phyloP scores from a whole-genome alignment of 352 stramenopile genomes.

The Phytophthora crassamura region DNA sequence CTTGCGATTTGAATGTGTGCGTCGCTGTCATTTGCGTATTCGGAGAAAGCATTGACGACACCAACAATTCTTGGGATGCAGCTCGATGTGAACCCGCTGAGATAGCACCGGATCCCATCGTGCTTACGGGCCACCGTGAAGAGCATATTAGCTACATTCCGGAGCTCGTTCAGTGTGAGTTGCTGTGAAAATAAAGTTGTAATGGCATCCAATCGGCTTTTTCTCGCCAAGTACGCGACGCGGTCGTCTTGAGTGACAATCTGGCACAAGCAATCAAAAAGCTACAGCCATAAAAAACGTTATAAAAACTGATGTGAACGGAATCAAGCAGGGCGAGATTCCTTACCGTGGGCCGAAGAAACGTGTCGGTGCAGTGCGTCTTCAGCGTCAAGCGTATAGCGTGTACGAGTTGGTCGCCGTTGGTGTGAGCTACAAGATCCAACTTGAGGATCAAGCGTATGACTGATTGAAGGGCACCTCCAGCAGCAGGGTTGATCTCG shows the following conservation, averaged over 20 bases:
- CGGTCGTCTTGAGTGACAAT: constrained; percentile 19
- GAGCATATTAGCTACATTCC: constrained; percentile 27
- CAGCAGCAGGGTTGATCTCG: constrained; percentile 19
- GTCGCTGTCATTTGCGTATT: neutral
- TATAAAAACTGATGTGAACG: neutral
- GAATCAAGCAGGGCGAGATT: neutral
- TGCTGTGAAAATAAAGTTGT: constrained; percentile 20
- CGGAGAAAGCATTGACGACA: constrained; percentile 22
- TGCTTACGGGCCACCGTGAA: constrained; percentile 10
- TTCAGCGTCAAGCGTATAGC: constrained; percentile 38
- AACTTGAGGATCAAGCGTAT: constrained; percentile 38
- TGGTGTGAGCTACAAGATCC: constrained; percentile 34
- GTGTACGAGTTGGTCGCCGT: constrained; percentile 35
- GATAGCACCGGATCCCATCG: constrained; percentile 21
- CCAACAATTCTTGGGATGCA: constrained; percentile 27
- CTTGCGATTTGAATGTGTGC: neutral
- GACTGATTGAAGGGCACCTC: constrained; percentile 38
- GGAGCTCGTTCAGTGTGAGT: constrained; percentile 26
- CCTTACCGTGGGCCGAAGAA: constrained; percentile 39
- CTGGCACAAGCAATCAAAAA: constrained; percentile 30
- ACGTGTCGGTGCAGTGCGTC: constrained; percentile 35
- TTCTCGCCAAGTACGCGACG: constrained; percentile 11
- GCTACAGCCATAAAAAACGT: constrained; percentile 8
- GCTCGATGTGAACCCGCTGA: constrained; percentile 21
- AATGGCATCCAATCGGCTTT: constrained; percentile 20